Percentiles rank a stretch among this genome's conserved stretches.
Evolutionary conservation across 2,329 filamentous ascomycete genomes (phyloP).

Genomic region (Macrophomina pseudophaseolina): DNA sequence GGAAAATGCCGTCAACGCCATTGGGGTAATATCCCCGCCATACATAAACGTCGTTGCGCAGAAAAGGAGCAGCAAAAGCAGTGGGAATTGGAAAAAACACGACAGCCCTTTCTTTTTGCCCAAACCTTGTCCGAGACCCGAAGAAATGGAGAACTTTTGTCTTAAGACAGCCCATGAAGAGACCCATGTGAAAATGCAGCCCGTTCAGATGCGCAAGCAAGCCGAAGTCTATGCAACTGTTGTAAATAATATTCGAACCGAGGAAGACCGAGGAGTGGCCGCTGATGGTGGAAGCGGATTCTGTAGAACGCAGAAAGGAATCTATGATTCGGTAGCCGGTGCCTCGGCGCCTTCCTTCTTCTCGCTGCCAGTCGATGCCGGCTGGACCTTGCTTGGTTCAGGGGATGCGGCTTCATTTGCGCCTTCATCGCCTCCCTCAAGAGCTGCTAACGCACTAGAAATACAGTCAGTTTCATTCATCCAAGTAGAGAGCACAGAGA

Average conservation of each 20-base stretch:
- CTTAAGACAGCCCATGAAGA: conserved; percentile 26
- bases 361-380: conserved; percentile 31
- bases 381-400: conserved; percentile 32
- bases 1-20: conserved; percentile 21
- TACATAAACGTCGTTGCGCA: conserved; percentile 21
- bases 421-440: conserved; percentile 63
- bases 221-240: conserved; percentile 37
- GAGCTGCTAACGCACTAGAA: conserved; percentile 58
- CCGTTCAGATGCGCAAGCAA: conserved; percentile 31
- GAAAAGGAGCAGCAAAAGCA: conserved; percentile 12
- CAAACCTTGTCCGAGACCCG: conserved; percentile 16
- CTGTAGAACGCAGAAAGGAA: conserved; percentile 23
- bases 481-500: not conserved
- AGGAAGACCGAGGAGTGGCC: conserved; percentile 12
- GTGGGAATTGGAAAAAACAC: conserved; percentile 22
- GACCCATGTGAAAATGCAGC: conserved; percentile 31
- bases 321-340: conserved; percentile 44
- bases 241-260: conserved; percentile 20
- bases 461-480: conserved; percentile 31
- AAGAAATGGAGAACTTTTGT: conserved; percentile 25
- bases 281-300: conserved; percentile 19
- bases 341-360: conserved; percentile 32
- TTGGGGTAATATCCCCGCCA: conserved; percentile 20
- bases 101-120: conserved; percentile 23
- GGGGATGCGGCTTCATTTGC: conserved; percentile 34